Conservation (phyloP, 1,139 yeast species). For the Magnusiomyces fungicola region DNA sequence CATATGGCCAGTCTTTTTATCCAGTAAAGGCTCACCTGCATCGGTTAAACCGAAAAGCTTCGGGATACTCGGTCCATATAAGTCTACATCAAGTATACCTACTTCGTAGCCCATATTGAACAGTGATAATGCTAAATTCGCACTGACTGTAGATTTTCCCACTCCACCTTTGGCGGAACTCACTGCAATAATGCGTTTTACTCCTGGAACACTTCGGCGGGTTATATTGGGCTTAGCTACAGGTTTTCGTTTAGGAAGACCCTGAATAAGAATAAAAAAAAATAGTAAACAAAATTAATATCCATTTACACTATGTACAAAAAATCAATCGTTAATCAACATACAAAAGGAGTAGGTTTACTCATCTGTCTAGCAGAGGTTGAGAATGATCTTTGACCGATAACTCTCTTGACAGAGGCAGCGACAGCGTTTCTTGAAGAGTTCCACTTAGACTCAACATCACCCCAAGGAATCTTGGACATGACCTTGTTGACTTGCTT, state of each 20-base stretch:
- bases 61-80: conserved; percentile 82
- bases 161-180: conserved; percentile 82
- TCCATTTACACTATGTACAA: conserved; percentile 4
- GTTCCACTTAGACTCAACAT: conserved; percentile 46
- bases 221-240: conserved; percentile 33
- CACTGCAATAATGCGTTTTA: conserved; percentile 54
- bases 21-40: conserved; percentile 40
- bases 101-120: conserved; percentile 48
- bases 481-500: conserved; percentile 38
- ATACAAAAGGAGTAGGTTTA: conserved; percentile 51
- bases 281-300: conserved; percentile 2
- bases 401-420: conserved; percentile 24
- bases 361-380: conserved; percentile 19
- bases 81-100: conserved; percentile 73
- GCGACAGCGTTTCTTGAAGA: conserved; percentile 37
- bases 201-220: conserved; percentile 53
- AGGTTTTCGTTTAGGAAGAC: conserved; percentile 43
- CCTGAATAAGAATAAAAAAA: conserved; percentile 28
- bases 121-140: conserved; percentile 61
- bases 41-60: conserved; percentile 48
- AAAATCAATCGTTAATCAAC: conserved; percentile 21
- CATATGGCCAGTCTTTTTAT: conserved; percentile 42
- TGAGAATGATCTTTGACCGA: conserved; percentile 20
- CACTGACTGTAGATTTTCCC: conserved; percentile 48
- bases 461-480: conserved; percentile 43